Base-by-base conservation (phyloP, 2,329 filamentous ascomycete genomes). In the Epicoccum nigrum region DNA sequence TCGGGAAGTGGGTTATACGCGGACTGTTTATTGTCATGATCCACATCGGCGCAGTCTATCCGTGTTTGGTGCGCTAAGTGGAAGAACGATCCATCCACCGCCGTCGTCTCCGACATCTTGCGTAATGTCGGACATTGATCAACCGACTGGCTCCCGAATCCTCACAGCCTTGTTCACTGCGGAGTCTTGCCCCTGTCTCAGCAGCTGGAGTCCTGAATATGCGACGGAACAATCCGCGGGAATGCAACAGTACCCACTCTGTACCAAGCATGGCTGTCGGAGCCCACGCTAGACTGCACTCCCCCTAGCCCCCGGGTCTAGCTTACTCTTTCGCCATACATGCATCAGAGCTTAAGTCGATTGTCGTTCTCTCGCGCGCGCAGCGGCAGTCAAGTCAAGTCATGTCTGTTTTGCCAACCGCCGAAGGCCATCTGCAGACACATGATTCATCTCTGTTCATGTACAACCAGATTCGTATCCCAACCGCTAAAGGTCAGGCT, bases 321-420 rank as follows among this genome's bases (percentile, higher is more conserved):
- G 59, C 59, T 44, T 51, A 52, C 17, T 40, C 57, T 37, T 48
- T 54, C 21, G 53, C 57, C 30, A 62, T 56, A 19, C 47, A 30
- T 11, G 28, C 28, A 30, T 12, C 28, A 30, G 28, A 30, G 13
- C 28, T 11, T 7, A 39, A 8, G 12, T 40, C 53, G 17, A 28
- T 48, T 20, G 39, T 45, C 41, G 54, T 55, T 49, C 37, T 58
- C 60, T 45, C 15, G 44, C 43, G 20, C 51, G 52, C 12, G 56
- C 45, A 21, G 57, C 49, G 7, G 55, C 53, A 13, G 38, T 43
- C 59, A 5, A 50, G 40, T 64, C 45, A 16, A 55, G 20, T 2
- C 45, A 32, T 6, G 43, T 53, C 47, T 55, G 51, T 25, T 48
- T 64, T 8, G 42, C 28, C 28, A 30, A 11, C 28, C 13, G 28